Evolutionary conservation across 2,329 filamentous ascomycete genomes (phyloP).

Genomic region (Microcera coccophila): DNA sequence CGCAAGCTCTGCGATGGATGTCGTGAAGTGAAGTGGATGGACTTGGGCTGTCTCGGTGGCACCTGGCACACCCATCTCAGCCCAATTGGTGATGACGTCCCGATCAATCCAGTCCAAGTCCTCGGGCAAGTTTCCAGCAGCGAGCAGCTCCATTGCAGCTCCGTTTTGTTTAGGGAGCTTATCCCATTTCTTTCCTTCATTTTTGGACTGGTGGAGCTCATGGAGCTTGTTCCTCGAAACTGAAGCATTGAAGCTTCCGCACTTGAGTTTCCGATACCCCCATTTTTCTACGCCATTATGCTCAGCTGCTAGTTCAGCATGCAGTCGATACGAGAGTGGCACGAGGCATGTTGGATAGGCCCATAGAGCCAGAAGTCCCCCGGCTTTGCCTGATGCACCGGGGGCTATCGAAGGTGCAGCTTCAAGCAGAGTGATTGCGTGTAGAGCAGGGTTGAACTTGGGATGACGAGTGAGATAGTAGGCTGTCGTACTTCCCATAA

Average conservation of each 20-base stretch:
- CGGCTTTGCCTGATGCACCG: constrained; percentile 93
- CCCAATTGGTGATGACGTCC: constrained; percentile 64
- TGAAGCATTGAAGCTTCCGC: constrained; percentile 55
- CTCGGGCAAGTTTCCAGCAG: constrained; percentile 61
- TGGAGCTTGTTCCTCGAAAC: constrained; percentile 35
- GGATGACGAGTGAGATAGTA: constrained; percentile 89
- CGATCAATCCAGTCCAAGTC: constrained; percentile 83
- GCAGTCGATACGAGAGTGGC: constrained; percentile 77
- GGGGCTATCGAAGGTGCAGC: constrained; percentile 76
- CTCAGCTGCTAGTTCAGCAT: constrained; percentile 78
- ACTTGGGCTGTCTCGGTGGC: constrained; percentile 84
- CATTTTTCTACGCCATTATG: constrained; percentile 74
- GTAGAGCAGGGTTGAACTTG: constrained; percentile 67
- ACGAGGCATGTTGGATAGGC: constrained; percentile 84
- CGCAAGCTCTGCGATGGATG: constrained; percentile 73
- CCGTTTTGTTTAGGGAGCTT: constrained; percentile 59
- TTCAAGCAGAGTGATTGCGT: constrained; percentile 83
- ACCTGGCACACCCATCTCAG: constrained; percentile 70
- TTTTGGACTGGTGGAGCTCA: constrained; percentile 22
- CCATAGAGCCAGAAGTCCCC: constrained; percentile 85
- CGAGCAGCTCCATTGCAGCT: constrained; percentile 44
- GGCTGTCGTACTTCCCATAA: constrained; percentile 87
- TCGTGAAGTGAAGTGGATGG: constrained; percentile 88
- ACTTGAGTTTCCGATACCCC: constrained; percentile 80
- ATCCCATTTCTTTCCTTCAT: constrained; percentile 50